These are phyloP conservation scores for Phytophthora crassamura DNA, from an alignment of 352 stramenopile species.

Conservation along the genomic window DNA sequence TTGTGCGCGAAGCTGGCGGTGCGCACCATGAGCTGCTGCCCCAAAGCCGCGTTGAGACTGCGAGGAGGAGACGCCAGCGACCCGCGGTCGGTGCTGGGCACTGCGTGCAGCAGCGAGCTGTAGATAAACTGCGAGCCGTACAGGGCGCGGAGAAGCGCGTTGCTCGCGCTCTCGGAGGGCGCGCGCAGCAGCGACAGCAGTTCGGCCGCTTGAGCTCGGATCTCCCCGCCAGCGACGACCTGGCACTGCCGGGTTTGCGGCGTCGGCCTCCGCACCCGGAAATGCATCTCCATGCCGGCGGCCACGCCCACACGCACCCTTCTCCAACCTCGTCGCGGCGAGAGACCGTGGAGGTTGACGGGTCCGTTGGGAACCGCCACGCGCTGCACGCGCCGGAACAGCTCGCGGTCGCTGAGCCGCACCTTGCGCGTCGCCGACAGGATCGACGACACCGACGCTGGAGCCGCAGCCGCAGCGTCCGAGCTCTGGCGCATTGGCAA, in stretches of 20 bases:
- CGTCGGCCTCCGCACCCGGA: neutral
- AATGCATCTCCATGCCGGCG: conserved; percentile 27
- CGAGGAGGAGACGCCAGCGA: conserved; percentile 9
- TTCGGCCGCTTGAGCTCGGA: conserved; percentile 23
- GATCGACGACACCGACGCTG: conserved; percentile 26
- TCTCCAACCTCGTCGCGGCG: conserved; percentile 34
- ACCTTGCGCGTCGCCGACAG: conserved; percentile 29
- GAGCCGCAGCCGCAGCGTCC: conserved; percentile 4
- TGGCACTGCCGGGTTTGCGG: conserved; percentile 28
- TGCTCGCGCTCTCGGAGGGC: conserved; percentile 45
- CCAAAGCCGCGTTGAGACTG: neutral
- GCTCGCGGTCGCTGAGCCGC: conserved; percentile 31
- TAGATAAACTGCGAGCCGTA: conserved; percentile 48
- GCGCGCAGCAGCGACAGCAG: conserved; percentile 34
- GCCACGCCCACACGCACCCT: conserved; percentile 20
- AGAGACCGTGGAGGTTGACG: conserved; percentile 22
- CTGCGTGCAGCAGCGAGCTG: conserved; percentile 41
- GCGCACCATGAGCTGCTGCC: conserved; percentile 36
- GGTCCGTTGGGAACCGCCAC: conserved; percentile 23
- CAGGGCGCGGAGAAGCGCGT: conserved; percentile 33
- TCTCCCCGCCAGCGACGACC: conserved; percentile 30
- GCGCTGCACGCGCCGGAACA: conserved; percentile 36
- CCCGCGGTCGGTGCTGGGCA: conserved; percentile 19
- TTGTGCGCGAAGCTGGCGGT: conserved; percentile 28
- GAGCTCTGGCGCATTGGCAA: conserved; percentile 17